Evolutionary conservation across 352 stramenopile species (phyloP).

Genomic region (Globisporangium viniferum): DNA sequence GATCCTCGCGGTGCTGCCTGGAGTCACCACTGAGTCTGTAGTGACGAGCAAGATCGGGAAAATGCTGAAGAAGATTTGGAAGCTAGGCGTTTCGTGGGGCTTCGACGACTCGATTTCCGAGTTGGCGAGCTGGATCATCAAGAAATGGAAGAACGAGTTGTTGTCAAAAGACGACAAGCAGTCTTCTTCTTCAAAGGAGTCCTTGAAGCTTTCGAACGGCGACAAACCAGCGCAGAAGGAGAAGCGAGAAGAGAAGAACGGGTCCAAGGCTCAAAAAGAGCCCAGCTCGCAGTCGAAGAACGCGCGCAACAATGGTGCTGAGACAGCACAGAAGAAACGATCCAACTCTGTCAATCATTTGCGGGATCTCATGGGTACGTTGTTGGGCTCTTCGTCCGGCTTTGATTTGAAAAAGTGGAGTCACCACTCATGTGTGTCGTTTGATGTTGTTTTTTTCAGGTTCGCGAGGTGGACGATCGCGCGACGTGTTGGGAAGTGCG

Average conservation of each 20-base stretch:
- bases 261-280: conserved; percentile 10
- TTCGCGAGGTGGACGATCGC: conserved; percentile 22
- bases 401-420: not conserved
- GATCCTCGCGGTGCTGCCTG: conserved; percentile 56
- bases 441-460: conserved; percentile 15
- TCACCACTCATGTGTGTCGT: conserved; percentile 3
- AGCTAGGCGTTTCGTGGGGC: conserved; percentile 20
- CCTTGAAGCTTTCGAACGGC: not conserved
- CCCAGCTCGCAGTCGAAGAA: conserved; percentile 20
- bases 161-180: conserved; percentile 14
- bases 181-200: not conserved
- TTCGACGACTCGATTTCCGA: conserved; percentile 29
- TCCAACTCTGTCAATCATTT: conserved; percentile 69
- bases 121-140: conserved; percentile 50
- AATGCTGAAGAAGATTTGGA: conserved; percentile 42
- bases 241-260: conserved; percentile 11
- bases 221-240: conserved; percentile 11
- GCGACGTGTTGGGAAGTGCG: conserved; percentile 39
- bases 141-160: conserved; percentile 52
- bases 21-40: conserved; percentile 41
- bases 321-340: conserved; percentile 5
- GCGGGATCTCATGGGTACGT: conserved; percentile 50
- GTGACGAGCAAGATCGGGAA: conserved; percentile 51
- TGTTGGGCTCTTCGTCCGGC: not conserved
- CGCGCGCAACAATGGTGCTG: conserved; percentile 1